A percentile compares a stretch with the other conserved stretches of the same genome.
Conservation (phyloP, 805 yeast species). For the Wickerhamomyces subpelliculosus region DNA sequence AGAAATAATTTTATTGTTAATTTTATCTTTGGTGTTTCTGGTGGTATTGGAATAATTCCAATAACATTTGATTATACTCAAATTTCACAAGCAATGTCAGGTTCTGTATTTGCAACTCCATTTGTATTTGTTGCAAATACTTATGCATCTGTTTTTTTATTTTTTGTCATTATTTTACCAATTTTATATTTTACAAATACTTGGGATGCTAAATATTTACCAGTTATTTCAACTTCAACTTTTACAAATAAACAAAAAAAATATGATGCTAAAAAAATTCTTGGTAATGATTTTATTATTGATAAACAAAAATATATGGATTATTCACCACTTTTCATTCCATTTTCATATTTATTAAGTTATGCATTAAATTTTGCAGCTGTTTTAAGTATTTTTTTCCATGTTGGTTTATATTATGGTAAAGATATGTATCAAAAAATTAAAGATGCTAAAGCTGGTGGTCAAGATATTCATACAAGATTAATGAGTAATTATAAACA, state of each 20-base stretch:
- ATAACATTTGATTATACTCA: slow-evolving; percentile 55
- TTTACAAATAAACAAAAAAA: slow-evolving; percentile 39
- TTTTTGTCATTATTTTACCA: slow-evolving; percentile 44
- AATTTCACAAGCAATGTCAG: slow-evolving; percentile 34
- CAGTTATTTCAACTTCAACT: slow-evolving; percentile 44
- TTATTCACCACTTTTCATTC: slow-evolving; percentile 52
- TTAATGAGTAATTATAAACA: slow-evolving; percentile 52
- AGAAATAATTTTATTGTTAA: slow-evolving; percentile 49
- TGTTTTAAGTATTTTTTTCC: slow-evolving; percentile 52
- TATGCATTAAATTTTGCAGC: slow-evolving; percentile 60
- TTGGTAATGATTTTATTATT: slow-evolving; percentile 36
- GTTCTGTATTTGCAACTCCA: slow-evolving; percentile 58
- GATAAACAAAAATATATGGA: slow-evolving; percentile 37
- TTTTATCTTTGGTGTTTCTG: slow-evolving; percentile 53
- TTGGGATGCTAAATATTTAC: slow-evolving; percentile 54
- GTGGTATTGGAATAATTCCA: slow-evolving; percentile 51
- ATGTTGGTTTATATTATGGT: slow-evolving; percentile 52
- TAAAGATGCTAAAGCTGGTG: slow-evolving; percentile 35
- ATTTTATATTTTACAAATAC: slow-evolving; percentile 46
- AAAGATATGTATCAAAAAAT: slow-evolving; percentile 41
- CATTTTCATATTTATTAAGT: slow-evolving; percentile 49
- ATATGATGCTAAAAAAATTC: slow-evolving; percentile 41
- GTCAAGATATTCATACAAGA: slow-evolving; percentile 38
- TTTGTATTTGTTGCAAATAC: slow-evolving; percentile 31
- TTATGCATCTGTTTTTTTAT: slow-evolving; percentile 38